Evolutionary conservation across 768 basidiomycete genomes (phyloP).

Genomic region (Leccinum truebloodii): DNA sequence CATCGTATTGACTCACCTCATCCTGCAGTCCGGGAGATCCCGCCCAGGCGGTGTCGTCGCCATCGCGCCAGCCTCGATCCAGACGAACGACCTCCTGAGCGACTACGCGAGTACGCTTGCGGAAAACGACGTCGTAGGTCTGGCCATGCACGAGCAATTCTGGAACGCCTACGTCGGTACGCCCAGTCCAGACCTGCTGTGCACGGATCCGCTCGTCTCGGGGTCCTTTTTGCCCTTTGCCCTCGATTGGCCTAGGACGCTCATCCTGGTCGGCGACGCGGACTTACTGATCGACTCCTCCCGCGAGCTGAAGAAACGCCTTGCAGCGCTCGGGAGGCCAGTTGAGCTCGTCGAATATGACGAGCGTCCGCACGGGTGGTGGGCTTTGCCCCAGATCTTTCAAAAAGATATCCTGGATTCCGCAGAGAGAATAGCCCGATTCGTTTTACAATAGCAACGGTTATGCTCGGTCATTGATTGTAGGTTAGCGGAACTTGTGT

Average conservation of each 20-base stretch:
- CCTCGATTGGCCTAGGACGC: slow-evolving; percentile 22
- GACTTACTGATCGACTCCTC: slow-evolving; percentile 16
- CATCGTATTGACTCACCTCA: slow-evolving; percentile 27
- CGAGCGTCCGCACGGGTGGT: slow-evolving; percentile 25
- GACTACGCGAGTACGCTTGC: slow-evolving; percentile 4
- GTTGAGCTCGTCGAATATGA: slow-evolving; percentile 29
- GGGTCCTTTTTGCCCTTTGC: slow-evolving; percentile 16
- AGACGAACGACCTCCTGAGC: slow-evolving; percentile 3
- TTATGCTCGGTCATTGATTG: neutral
- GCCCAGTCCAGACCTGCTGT: slow-evolving; percentile 6
- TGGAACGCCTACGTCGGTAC: slow-evolving; percentile 12
- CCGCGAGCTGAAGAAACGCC: neutral
- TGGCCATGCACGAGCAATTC: neutral
- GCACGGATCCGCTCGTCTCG: slow-evolving; percentile 22
- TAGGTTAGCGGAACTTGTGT: neutral
- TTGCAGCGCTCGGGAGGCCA: neutral
- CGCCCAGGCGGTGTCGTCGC: slow-evolving; percentile 57
- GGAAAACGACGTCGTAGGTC: slow-evolving; percentile 2
- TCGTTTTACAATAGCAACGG: neutral
- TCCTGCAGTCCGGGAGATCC: slow-evolving; percentile 52
- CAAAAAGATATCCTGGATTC: slow-evolving; percentile 12
- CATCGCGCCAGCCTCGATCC: slow-evolving; percentile 44
- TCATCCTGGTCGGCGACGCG: slow-evolving; percentile 21
- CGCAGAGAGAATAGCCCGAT: slow-evolving; percentile 12
- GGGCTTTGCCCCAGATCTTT: slow-evolving; percentile 19